Percentiles rank a stretch among this genome's conserved stretches.
Evolutionary conservation across 805 yeast species (phyloP).

Genomic region (Lipomyces yamanashiensis): DNA sequence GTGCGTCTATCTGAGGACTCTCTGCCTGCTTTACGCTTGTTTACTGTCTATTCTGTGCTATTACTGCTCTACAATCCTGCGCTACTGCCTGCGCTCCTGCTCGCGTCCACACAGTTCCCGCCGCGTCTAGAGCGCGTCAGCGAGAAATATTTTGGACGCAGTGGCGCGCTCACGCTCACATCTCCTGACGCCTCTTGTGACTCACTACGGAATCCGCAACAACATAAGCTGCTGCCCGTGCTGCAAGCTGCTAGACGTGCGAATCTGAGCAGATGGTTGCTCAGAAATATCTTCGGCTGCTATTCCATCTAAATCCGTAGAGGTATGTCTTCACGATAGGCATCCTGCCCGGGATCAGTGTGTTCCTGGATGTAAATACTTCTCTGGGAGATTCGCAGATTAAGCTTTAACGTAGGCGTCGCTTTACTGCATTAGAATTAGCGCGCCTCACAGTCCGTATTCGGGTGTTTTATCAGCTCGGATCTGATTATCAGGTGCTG

Average conservation of each 20-base stretch:
- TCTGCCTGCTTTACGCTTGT: too few species aligned
- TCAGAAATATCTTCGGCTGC: neutral
- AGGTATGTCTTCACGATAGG: too few species aligned
- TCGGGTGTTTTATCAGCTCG: slow-evolving; percentile 16
- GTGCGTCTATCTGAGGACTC: too few species aligned
- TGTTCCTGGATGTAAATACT: slow-evolving; percentile 1
- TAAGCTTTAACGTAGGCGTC: neutral
- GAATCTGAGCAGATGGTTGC: neutral
- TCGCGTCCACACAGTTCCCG: neutral
- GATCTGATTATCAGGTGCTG: slow-evolving; percentile 7
- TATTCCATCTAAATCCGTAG: neutral
- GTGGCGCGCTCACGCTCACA: neutral
- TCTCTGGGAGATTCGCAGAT: neutral
- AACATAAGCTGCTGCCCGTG: too few species aligned
- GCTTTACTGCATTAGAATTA: slow-evolving; percentile 1
- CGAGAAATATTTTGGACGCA: neutral
- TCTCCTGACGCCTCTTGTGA: slow-evolving; percentile 4
- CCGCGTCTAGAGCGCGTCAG: neutral
- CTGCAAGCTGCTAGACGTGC: neutral
- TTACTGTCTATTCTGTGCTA: neutral
- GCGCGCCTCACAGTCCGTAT: slow-evolving; percentile 10
- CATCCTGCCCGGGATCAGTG: too few species aligned
- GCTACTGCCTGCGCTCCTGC: neutral
- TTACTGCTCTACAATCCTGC: neutral
- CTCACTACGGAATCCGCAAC: too few species aligned